Percentiles rank a stretch among this genome's conserved stretches.
Conservation (phyloP, 352 stramenopile species). For the Pythium graminicola region DNA sequence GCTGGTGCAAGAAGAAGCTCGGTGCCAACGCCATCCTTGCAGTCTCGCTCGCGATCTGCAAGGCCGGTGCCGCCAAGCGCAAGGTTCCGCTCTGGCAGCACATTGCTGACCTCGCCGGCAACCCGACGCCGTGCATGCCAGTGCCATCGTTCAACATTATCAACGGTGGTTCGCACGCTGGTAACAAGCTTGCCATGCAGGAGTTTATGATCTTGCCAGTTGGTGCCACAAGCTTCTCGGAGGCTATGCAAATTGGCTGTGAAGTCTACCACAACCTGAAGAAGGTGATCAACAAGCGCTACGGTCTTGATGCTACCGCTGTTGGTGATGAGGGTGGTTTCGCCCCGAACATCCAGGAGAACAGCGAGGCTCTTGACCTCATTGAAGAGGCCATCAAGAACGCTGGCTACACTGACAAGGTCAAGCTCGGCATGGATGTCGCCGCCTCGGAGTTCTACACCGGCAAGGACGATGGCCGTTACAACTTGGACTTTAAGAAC, state of each 20-base stretch:
- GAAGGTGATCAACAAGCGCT: constrained; percentile 98
- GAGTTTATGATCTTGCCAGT: constrained; percentile 99
- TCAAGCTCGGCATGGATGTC: constrained; percentile 97
- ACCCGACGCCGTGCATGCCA: constrained; percentile 90
- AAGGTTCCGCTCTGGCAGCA: constrained; percentile 97
- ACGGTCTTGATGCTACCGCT: constrained; percentile 97
- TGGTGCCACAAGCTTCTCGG: constrained; percentile 83
- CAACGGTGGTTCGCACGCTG: constrained; percentile 97
- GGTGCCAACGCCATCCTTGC: constrained; percentile 99
- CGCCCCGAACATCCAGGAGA: constrained; percentile 95
- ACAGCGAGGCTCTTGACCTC: constrained; percentile 94
- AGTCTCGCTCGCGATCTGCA: constrained; percentile 95
- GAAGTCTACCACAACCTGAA: constrained; percentile 99
- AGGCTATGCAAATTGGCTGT: constrained; percentile 97
- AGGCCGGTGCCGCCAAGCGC: constrained; percentile 93
- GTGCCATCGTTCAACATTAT: constrained; percentile 99
- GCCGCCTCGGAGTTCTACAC: constrained; percentile 98
- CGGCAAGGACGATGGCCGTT: constrained; percentile 91
- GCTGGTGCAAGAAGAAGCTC: constrained; percentile 95
- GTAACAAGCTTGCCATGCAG: constrained; percentile 99
- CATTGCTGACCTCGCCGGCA: constrained; percentile 97
- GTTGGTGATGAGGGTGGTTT: constrained; percentile 99
- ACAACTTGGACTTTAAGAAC: constrained; percentile 99
- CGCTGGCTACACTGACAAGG: constrained; percentile 95
- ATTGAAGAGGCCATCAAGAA: constrained; percentile 97